Percentiles rank a stretch among this genome's conserved stretches.
Evolutionary conservation across 495 filamentous ascomycete genomes (phyloP).

Genomic region (Penicillium bovifimosum): DNA sequence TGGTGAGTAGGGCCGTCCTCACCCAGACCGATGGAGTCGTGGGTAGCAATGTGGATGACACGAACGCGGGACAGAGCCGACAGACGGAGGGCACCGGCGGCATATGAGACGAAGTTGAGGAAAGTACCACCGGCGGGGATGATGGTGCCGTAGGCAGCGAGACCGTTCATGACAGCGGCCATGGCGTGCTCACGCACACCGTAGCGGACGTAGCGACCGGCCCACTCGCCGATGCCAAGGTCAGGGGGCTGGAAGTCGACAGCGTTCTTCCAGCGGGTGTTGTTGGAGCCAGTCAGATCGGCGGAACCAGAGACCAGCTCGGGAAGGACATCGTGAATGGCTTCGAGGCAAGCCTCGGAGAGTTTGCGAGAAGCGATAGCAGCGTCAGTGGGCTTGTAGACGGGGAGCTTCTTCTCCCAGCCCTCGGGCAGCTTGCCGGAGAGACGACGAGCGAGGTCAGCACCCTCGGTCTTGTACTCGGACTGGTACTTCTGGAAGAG

Average conservation of each 20-base stretch:
- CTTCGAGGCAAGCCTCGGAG: conserved; percentile 87
- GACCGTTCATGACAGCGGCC: conserved; percentile 97
- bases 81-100: conserved; percentile 89
- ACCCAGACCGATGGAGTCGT: conserved; percentile 99
- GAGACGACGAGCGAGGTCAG: conserved; percentile 77
- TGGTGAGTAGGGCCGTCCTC: conserved; percentile 99
- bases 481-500: conserved; percentile 80
- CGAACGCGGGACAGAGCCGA: conserved; percentile 88
- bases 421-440: conserved; percentile 84
- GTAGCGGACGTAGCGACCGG: conserved; percentile 92
- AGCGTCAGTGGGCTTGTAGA: conserved; percentile 81
- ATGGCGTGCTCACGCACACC: conserved; percentile 97
- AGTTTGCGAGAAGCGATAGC: conserved; percentile 91
- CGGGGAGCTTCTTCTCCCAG: conserved; percentile 92
- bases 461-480: conserved; percentile 68
- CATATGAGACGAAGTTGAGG: conserved; percentile 99
- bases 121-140: conserved; percentile 95
- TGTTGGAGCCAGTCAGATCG: conserved; percentile 96
- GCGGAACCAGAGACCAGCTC: conserved; percentile 95
- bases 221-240: conserved; percentile 77
- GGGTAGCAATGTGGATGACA: conserved; percentile 93
- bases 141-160: conserved; percentile 90
- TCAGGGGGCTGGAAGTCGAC: conserved; percentile 94
- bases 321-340: conserved; percentile 75
- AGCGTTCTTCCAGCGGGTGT: conserved; percentile 95